phyloP scores from a whole-genome alignment of 129 eudicot genomes.

The Ambrosia trifida region DNA sequence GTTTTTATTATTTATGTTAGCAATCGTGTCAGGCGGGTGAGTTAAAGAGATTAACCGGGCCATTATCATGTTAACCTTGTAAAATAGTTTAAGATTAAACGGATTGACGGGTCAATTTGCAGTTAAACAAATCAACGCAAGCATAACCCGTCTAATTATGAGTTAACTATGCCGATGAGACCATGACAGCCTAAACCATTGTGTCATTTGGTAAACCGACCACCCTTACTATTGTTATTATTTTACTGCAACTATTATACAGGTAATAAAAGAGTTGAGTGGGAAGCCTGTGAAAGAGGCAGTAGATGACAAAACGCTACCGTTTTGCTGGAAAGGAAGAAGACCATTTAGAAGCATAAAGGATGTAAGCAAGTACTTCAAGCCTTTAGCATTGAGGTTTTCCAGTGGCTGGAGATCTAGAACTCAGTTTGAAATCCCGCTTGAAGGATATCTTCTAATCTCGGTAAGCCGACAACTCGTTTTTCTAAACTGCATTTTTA shows the following conservation, averaged over 20 bases:
- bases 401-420: slow-evolving; percentile 68
- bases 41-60: background rate
- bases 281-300: slow-evolving; percentile 71
- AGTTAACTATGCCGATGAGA: too few relatives aligned
- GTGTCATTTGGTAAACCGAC: too few relatives aligned
- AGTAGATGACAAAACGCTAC: slow-evolving; percentile 73
- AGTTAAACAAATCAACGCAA: background rate
- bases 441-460: slow-evolving; percentile 77
- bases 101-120: background rate
- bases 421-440: slow-evolving; percentile 72
- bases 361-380: slow-evolving; percentile 74
- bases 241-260: background rate
- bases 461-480: slow-evolving; percentile 46
- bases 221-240: background rate
- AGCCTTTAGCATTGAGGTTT: slow-evolving; percentile 70
- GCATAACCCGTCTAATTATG: background rate
- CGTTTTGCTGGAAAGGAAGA: slow-evolving; percentile 88
- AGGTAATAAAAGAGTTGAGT: slow-evolving; percentile 66
- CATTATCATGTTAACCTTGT: background rate
- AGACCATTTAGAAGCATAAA: slow-evolving; percentile 67
- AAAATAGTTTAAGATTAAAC: background rate
- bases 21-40: background rate
- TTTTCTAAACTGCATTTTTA: slow-evolving; percentile 13
- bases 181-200: too few relatives aligned
- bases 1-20: background rate